Evolutionary conservation across 257 asterid genomes (phyloP).

Genomic region (Hygrophila difformis): DNA sequence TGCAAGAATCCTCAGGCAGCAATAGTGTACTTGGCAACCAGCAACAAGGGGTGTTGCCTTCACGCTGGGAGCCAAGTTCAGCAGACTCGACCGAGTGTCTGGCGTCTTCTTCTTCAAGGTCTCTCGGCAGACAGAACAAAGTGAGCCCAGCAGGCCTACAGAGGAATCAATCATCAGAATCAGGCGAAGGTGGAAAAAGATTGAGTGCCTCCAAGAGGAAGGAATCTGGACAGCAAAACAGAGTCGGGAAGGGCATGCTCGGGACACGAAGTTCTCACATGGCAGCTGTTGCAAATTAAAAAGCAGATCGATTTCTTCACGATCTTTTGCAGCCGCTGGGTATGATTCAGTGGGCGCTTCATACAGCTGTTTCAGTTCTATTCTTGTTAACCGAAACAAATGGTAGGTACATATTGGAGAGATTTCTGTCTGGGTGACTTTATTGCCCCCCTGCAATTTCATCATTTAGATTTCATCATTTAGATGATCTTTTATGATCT

Average conservation of each 20-base stretch:
- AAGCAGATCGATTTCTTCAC: neutral
- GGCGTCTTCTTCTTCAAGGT: constrained; percentile 44
- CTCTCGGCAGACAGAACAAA: constrained; percentile 32
- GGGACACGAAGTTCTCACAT: constrained; percentile 25
- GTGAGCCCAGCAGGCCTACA: constrained; percentile 27
- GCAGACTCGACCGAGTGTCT: constrained; percentile 56
- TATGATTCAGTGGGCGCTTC: constrained; percentile 16
- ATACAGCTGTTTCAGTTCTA: constrained; percentile 17
- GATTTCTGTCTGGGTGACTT: constrained; percentile 22
- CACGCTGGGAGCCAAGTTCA: constrained; percentile 75
- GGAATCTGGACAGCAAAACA: constrained; percentile 34
- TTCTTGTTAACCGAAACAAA: constrained; percentile 25
- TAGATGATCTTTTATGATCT: neutral
- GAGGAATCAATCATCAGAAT: constrained; percentile 29
- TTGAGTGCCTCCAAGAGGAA: constrained; percentile 28
- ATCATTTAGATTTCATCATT: neutral
- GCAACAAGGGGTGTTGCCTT: constrained; percentile 46
- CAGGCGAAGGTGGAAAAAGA: constrained; percentile 28
- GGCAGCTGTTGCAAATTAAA: constrained; percentile 14
- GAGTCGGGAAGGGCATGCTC: constrained; percentile 36
- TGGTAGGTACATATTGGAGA: constrained; percentile 10
- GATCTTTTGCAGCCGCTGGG: constrained; percentile 7
- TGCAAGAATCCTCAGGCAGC: constrained; percentile 80
- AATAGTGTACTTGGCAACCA: constrained; percentile 52
- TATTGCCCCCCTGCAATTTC: constrained; percentile 18